Evolutionary conservation across 169 alveolate species (phyloP), one percentile per base, ranked within the genome.

Genomic region (Plasmodium yoelii): DNA sequence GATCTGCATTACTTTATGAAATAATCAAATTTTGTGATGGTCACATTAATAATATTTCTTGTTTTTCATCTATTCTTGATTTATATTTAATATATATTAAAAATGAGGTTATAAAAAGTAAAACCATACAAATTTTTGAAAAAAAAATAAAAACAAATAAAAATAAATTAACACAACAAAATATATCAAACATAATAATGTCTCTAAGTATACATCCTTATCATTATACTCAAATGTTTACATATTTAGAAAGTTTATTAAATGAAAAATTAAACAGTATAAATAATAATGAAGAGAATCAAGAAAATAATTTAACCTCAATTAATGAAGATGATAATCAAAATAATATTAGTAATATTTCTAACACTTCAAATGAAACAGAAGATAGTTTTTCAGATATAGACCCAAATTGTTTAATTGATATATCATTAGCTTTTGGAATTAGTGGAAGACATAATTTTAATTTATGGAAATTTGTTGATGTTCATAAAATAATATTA

Each of bases 141-240:
- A 51, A 82, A 42, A 82, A 82, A 82, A 68, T 82, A 13, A 82
- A 82, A 69, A 82, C 59, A 59, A 82, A 82, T 68, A 82, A 82
- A 56, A 69, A 82, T 46, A 82, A 82, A 68, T 39, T 82, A 49
- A 67, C 86, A 12, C 49, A 82, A 46, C 56, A 68, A n/a, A 69
- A 82, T 57, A 82, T 82, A 5, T 67, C 90, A 34, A 57, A 82
- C 24, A 82, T 82, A 51, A 82, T 82, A 9, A 34, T 82, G 24
- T 82, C 90, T 7, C 47, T 82, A 47, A 82, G 90, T 46, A 82
- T 82, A 57, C 57, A 68, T 39, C 90, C 90, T n/a, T 44, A 57
- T 72, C 90, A 82, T 57, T 57, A 56, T 12, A 82, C 90, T n/a
- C 82, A 82, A 71, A 67, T 82, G 90, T 69, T 82, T 15, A 55